These are phyloP conservation scores for Aspergillus sp. DNA, from an alignment of 2,329 filamentous ascomycete genomes.

Conservation along the genomic window DNA sequence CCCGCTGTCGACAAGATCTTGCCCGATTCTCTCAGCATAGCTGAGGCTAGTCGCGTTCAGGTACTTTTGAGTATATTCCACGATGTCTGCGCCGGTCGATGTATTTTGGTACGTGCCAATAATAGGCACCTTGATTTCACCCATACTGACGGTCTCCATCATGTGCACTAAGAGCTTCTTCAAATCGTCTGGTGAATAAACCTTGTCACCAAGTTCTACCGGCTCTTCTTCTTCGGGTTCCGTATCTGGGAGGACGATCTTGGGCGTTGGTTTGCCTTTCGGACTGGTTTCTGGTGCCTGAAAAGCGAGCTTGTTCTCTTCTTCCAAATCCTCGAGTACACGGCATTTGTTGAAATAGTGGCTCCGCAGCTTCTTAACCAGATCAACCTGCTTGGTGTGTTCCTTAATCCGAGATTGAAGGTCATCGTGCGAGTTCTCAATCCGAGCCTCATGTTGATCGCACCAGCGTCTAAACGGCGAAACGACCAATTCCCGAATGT, in stretches of 20 bases:
- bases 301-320: constrained; percentile 98
- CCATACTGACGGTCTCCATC: constrained; percentile 80
- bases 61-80: constrained; percentile 88
- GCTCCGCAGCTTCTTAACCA: constrained; percentile 88
- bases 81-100: constrained; percentile 86
- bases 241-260: constrained; percentile 81
- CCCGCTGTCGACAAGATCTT: constrained; percentile 83
- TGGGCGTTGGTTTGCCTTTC: constrained; percentile 55
- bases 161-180: constrained; percentile 88
- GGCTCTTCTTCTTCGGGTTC: constrained; percentile 73
- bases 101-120: constrained; percentile 93
- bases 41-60: constrained; percentile 81
- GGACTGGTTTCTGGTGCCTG: constrained; percentile 77
- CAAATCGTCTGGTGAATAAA: constrained; percentile 79
- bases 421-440: constrained; percentile 93
- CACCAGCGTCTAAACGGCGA: constrained; percentile 95
- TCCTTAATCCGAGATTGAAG: constrained; percentile 87
- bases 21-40: constrained; percentile 91
- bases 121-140: constrained; percentile 93
- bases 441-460: constrained; percentile 85
- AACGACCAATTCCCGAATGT: constrained; percentile 93
- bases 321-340: constrained; percentile 90
- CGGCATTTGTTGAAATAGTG: constrained; percentile 99
- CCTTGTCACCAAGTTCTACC: constrained; percentile 86
- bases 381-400: constrained; percentile 87